Percentiles rank a stretch among this genome's conserved stretches.
phyloP scores from a whole-genome alignment of 495 filamentous ascomycete genomes.

The Collariella sp. region DNA sequence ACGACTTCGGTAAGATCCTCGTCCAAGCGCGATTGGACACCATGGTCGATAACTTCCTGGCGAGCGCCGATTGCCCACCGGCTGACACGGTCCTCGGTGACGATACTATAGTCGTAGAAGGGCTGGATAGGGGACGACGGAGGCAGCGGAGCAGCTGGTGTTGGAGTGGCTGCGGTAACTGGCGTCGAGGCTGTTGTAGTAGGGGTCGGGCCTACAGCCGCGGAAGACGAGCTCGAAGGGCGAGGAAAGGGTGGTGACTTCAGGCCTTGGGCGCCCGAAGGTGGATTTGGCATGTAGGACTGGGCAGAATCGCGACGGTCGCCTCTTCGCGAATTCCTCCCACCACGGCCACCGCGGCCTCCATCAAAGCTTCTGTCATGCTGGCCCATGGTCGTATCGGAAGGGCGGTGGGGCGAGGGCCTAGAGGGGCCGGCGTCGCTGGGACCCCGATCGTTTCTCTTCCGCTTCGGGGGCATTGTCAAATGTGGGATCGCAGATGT shows the following conservation, averaged over 20 bases:
- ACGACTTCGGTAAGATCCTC: slow-evolving; percentile 58
- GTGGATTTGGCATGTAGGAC: slow-evolving; percentile 17
- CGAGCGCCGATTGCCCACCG: slow-evolving; percentile 42
- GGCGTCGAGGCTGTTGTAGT: background rate
- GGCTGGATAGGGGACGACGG: slow-evolving; percentile 23
- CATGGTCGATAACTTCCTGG: slow-evolving; percentile 43
- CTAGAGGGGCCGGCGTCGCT: slow-evolving; percentile 37
- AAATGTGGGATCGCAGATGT: slow-evolving; percentile 7
- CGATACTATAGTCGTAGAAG: slow-evolving; percentile 40
- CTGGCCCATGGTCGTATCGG: slow-evolving; percentile 39
- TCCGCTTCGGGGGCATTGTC: slow-evolving; percentile 47
- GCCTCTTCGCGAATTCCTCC: slow-evolving; percentile 31
- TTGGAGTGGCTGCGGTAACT: background rate
- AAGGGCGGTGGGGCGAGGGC: slow-evolving; percentile 46
- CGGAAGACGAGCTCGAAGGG: slow-evolving; percentile 40
- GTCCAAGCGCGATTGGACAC: slow-evolving; percentile 49
- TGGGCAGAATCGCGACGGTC: slow-evolving; percentile 41
- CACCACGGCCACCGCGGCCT: slow-evolving; percentile 29
- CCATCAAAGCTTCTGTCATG: slow-evolving; percentile 42
- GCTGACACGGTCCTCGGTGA: slow-evolving; percentile 41
- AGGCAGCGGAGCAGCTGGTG: slow-evolving; percentile 13
- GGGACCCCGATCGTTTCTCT: slow-evolving; percentile 41
- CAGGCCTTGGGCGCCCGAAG: slow-evolving; percentile 18
- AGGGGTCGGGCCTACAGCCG: slow-evolving; percentile 17
- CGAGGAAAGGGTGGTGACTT: slow-evolving; percentile 33